Base-by-base conservation (phyloP, 192 early-diverging fungal species). In the Coemansia sp. region DNA sequence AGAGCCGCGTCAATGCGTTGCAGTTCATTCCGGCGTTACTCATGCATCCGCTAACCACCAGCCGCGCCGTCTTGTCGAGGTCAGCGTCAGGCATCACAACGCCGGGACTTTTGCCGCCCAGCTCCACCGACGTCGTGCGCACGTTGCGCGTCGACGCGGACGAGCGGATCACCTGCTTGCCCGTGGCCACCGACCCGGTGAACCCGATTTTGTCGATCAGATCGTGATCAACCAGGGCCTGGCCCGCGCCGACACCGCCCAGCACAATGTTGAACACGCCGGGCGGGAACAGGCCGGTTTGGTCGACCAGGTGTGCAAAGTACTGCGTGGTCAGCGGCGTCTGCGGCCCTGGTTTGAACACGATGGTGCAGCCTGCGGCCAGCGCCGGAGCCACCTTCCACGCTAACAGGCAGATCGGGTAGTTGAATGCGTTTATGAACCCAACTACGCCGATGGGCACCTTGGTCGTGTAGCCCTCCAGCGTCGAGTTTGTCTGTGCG, bases 11-110 rank as follows among this genome's bases (percentile, higher is more conserved):
- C 32, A 87, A 65, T 3, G 83, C 88, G 63, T 89, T 91, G 69
- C 91, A 93, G 58, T 84, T 86, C 73, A 92, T 89, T 0, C 89
- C 88, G 3, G 84, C 69, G 58, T 93, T 93, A 38, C 67, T 67
- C 62, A 84, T 82, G 42, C 78, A 77, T 3, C 82, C 82, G 49
- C 65, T 60, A 4, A 72, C 68, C 5, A 82, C 73, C 43, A 67
- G 45, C 43, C 67, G 22, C 25, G 69, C 82, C 1, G 81, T 77
- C 27, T 69, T 58, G 18, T 77, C 62, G 32, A 85, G 58, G 38
- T 85, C 77, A 8, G 70, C 82, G 52, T 82, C 84, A 2, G 77
- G 62, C 62, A 68, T 71, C 0, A 85, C 81, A 4, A 85, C 74
- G 23, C 72, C 83, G 0, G 83, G 77, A 40, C 81, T 83, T 59